phyloP scores from a whole-genome alignment of 495 filamentous ascomycete species.

The Tricharina praecox region DNA sequence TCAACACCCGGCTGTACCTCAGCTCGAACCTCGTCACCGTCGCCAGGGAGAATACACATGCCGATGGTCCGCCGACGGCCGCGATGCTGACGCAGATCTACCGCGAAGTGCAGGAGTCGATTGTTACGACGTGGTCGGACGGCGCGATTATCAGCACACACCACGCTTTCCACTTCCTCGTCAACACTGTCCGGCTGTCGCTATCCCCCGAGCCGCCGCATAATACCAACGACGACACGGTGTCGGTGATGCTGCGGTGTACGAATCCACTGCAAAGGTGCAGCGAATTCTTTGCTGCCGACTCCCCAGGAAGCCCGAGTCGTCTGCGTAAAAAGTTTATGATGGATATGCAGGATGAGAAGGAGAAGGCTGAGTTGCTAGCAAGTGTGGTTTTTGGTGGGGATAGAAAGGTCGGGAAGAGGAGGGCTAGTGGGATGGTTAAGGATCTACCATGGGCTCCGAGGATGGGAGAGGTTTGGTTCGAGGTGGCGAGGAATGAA shows the following conservation, averaged over 20 bases:
- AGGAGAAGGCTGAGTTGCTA: slow-evolving; percentile 17
- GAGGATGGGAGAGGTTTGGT: slow-evolving; percentile 41
- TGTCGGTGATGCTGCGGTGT: slow-evolving; percentile 23
- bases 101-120: slow-evolving; percentile 15
- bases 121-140: slow-evolving; percentile 18
- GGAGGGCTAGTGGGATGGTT: slow-evolving; percentile 35
- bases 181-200: slow-evolving; percentile 23
- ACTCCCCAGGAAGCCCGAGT: slow-evolving; percentile 12
- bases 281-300: slow-evolving; percentile 25
- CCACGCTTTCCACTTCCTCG: slow-evolving; percentile 26
- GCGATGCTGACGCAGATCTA: slow-evolving; percentile 14
- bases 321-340: slow-evolving; percentile 25
- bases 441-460: slow-evolving; percentile 25
- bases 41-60: slow-evolving; percentile 19
- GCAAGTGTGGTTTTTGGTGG: slow-evolving; percentile 9
- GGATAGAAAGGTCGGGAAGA: slow-evolving; percentile 34
- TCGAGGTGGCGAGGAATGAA: slow-evolving; percentile 29
- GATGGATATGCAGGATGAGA: slow-evolving; percentile 26
- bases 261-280: slow-evolving; percentile 15
- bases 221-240: slow-evolving; percentile 25
- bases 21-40: slow-evolving; percentile 17
- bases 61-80: slow-evolving; percentile 3
- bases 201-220: slow-evolving; percentile 26
- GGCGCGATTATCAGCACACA: slow-evolving; percentile 22
- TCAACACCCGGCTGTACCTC: slow-evolving; percentile 23